Evolutionary conservation across 2,329 filamentous ascomycete species (phyloP), one percentile per base, ranked within the genome.

Genomic region (Blastomyces parvus): DNA sequence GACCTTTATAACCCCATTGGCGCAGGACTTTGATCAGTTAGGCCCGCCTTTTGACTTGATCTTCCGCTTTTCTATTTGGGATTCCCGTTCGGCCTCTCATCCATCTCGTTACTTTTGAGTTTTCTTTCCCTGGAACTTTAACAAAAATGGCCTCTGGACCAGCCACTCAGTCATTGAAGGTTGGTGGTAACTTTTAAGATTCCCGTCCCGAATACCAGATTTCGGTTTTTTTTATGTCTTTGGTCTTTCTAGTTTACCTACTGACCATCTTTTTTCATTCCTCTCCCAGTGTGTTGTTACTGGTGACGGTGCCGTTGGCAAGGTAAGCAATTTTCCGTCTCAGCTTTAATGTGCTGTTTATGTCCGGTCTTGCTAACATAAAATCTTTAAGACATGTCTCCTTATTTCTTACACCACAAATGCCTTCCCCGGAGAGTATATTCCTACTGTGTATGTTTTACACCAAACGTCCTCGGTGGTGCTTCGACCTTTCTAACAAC

Each of bases 361-460:
- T 36, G 8, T 36, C 17, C 8, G 36, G 8, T 38, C 60, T 60
- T 62, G 57, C 64, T 66, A 69, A 66, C 66, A 66, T 61, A 60
- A 66, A 66, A 63, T 55, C 67, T n/a, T 44, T 44, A 44, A 97
- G 93, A 99, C 94, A 83, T 99, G 94, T 83, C 87, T 99, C 65
- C 87, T 99, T 72, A 99, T 99, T 77, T 97, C 93, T 61, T 99
- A 99, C 82, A 97, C 94, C 67, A 99, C 94, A 67, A 99, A 97
- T 82, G 94, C 94, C 69, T 99, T 99, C 78, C 94, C 94, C n/a
- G 94, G 94, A 78, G 94, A 99, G 83, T 99, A 99, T 80, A 97
- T 99, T 71, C 94, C 94, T 69, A 99, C 94, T 72, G 94, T 99
- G 76, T 78, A 69, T 70, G 76, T 76, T 62, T 57, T 57, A 13